Percentiles rank a stretch among this genome's conserved stretches.
Conservation (phyloP, 208 protist species). For the Leptomonas pyrrhocoris region DNA sequence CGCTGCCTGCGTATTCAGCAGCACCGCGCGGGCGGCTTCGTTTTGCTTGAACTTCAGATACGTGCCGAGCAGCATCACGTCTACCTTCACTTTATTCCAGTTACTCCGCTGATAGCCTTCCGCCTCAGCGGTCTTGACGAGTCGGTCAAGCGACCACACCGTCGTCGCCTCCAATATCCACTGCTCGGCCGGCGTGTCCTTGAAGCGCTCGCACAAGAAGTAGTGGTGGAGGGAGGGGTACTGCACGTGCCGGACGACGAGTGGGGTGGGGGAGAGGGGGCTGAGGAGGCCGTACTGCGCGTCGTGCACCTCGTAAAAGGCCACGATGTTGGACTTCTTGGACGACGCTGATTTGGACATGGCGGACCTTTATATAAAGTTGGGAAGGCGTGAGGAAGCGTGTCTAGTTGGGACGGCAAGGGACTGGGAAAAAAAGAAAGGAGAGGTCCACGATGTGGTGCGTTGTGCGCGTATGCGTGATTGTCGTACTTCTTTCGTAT, state of each 20-base stretch:
- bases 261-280: conserved; percentile 74
- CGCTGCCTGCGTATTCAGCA: conserved; percentile 65
- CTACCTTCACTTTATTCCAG: conserved; percentile 85
- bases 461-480: no score
- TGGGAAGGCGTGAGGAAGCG: not conserved
- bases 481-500: no score
- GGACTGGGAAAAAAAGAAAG: no score
- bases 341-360: conserved; percentile 10
- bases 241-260: conserved; percentile 80
- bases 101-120: conserved; percentile 65
- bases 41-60: conserved; percentile 93
- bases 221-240: conserved; percentile 87
- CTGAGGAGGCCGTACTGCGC: conserved; percentile 78
- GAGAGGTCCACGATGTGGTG: no score
- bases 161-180: conserved; percentile 60
- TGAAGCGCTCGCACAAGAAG: conserved; percentile 86
- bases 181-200: conserved; percentile 52
- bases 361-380: no score
- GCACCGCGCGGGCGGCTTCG: conserved; percentile 48
- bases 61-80: conserved; percentile 85
- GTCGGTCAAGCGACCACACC: conserved; percentile 79
- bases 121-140: conserved; percentile 70
- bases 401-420: no score
- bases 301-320: conserved; percentile 80
- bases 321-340: conserved; percentile 48